Percentiles rank a stretch among this genome's conserved stretches.
Evolutionary conservation across 2,329 filamentous ascomycete genomes (phyloP).

Genomic region (Massarina eburnea): DNA sequence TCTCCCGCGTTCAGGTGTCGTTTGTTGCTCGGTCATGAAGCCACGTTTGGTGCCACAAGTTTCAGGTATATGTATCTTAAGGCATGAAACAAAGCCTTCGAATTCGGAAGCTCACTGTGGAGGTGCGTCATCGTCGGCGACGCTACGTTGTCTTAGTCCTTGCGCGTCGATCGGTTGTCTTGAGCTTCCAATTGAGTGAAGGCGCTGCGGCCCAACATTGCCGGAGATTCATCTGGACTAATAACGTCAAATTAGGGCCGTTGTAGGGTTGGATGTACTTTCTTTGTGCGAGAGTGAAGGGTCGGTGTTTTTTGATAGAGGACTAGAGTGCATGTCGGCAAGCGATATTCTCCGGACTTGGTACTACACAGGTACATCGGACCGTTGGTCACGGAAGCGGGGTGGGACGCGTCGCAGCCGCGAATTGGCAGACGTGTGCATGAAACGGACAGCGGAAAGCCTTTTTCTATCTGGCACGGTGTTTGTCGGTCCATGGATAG

Average conservation of each 20-base stretch:
- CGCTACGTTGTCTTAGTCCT: background rate
- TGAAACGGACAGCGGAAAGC: background rate
- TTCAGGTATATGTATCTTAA: background rate
- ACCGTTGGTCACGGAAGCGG: background rate
- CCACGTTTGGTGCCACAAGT: background rate
- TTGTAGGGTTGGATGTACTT: background rate
- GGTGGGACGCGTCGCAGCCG: background rate
- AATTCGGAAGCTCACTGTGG: background rate
- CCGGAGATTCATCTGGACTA: too few species aligned
- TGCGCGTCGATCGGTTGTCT: too few species aligned
- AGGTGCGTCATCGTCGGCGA: background rate
- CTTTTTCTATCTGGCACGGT: too few species aligned
- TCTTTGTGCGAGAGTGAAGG: background rate
- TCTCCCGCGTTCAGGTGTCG: background rate
- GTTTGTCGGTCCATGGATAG: too few species aligned
- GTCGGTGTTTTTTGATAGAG: too few species aligned
- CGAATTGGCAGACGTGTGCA: background rate
- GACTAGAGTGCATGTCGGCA: background rate
- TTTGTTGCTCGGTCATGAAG: too few species aligned
- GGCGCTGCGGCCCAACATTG: too few species aligned
- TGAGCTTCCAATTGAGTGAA: too few species aligned
- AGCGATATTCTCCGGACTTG: constrained; percentile 1
- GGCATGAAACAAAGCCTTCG: background rate
- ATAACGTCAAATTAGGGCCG: too few species aligned
- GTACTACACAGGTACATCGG: background rate